Evolutionary conservation across 805 yeast species (phyloP).

Genomic region (Saccharomycopsis synnaedendra): DNA sequence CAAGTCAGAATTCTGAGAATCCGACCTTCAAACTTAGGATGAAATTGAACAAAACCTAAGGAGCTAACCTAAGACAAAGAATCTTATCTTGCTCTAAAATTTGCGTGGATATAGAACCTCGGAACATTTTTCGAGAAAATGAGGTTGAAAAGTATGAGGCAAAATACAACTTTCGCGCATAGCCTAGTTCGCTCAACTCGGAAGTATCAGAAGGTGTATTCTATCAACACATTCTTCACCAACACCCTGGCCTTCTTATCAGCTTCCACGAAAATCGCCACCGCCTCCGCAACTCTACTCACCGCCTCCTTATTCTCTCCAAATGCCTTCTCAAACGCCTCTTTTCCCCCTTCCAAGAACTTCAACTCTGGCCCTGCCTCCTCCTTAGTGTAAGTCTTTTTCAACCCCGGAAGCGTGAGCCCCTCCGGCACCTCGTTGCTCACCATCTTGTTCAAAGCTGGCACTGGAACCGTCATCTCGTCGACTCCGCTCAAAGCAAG

Average conservation of each 20-base stretch:
- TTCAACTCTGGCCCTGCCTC: conserved; percentile 7
- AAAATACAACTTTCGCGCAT: no score
- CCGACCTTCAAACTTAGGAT: no score
- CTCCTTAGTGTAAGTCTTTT: conserved; percentile 2
- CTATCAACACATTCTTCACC: conserved; percentile 3
- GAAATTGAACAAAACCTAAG: no score
- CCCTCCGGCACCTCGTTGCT: conserved; percentile 20
- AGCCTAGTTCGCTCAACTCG: no score
- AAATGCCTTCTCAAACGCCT: conserved; percentile 1
- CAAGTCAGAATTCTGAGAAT: no score
- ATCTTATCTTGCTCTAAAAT: no score
- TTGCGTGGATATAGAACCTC: no score
- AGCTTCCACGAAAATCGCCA: background rate
- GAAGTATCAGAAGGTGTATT: background rate
- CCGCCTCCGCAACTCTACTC: background rate
- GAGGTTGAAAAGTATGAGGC: no score
- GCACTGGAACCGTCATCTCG: conserved; percentile 24
- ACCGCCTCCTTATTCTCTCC: background rate
- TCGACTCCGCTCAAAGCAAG: conserved; percentile 25
- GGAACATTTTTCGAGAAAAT: no score
- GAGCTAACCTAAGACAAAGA: no score
- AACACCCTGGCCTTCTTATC: background rate
- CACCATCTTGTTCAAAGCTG: conserved; percentile 21
- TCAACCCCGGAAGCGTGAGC: background rate
- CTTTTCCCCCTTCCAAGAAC: background rate